These are phyloP conservation scores for Auricularia auricula-judae DNA, from an alignment of 768 basidiomycete species.

Conservation along the genomic window DNA sequence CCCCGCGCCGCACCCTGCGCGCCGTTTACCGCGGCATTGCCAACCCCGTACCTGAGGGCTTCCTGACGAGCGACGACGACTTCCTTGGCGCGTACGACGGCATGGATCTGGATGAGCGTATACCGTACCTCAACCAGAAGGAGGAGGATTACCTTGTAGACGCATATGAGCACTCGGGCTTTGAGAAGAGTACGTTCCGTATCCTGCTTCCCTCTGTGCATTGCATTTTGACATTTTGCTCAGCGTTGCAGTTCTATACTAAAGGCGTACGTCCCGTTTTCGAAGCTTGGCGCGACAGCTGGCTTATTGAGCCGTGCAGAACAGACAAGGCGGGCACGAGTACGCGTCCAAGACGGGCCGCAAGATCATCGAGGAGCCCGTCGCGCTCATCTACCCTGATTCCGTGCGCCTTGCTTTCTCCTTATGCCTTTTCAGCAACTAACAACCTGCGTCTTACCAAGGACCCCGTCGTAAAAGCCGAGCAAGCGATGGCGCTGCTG, in stretches of 20 bases:
- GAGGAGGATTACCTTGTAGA: constrained; percentile 67
- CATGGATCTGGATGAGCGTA: constrained; percentile 5
- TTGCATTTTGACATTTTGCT: not conserved
- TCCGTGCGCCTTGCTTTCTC: not conserved
- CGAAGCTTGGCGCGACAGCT: not conserved
- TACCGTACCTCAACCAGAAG: constrained; percentile 45
- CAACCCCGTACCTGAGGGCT: constrained; percentile 45
- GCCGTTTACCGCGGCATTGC: constrained; percentile 40
- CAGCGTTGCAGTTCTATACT: constrained; percentile 60
- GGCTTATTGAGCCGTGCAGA: not conserved
- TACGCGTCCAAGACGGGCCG: constrained; percentile 14
- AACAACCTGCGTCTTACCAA: constrained; percentile 6
- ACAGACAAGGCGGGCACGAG: constrained; percentile 18
- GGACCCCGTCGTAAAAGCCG: constrained; percentile 33
- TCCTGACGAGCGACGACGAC: constrained; percentile 37
- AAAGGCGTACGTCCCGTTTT: constrained; percentile 11
- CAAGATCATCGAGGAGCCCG: not conserved
- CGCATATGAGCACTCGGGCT: constrained; percentile 46
- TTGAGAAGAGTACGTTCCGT: constrained; percentile 43
- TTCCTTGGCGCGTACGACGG: constrained; percentile 37
- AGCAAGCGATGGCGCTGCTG: constrained; percentile 16
- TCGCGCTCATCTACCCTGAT: not conserved
- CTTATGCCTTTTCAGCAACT: no score
- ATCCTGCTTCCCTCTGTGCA: not conserved
- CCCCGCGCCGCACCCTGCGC: constrained; percentile 47